Evolutionary conservation across 208 protist genomes (phyloP).

Genomic region (Borovskyia barvae): DNA sequence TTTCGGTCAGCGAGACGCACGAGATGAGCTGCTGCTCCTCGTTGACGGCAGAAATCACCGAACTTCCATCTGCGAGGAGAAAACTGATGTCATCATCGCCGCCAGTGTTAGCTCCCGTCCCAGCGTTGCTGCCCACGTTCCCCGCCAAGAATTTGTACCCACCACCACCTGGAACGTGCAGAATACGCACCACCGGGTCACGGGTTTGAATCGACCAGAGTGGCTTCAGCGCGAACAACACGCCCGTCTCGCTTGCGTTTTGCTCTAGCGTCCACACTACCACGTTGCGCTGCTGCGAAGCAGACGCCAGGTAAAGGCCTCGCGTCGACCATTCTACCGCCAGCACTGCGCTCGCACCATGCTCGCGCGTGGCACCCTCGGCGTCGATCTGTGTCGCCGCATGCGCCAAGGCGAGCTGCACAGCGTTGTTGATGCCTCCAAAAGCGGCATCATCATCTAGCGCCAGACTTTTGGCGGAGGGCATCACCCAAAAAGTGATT

Average conservation of each 20-base stretch:
- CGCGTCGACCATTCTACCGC: slow-evolving; percentile 49
- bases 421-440: slow-evolving; percentile 13
- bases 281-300: slow-evolving; percentile 49
- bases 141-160: neutral
- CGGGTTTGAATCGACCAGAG: slow-evolving; percentile 70
- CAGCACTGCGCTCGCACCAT: slow-evolving; percentile 52
- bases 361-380: slow-evolving; percentile 59
- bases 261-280: slow-evolving; percentile 73
- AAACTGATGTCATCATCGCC: slow-evolving; percentile 73
- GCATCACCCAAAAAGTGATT: slow-evolving; percentile 67
- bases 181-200: slow-evolving; percentile 33
- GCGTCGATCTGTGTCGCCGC: slow-evolving; percentile 40
- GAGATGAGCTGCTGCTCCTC: slow-evolving; percentile 70
- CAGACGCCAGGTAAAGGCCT: slow-evolving; percentile 60
- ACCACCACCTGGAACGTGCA: slow-evolving; percentile 32
- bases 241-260: slow-evolving; percentile 27
- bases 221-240: slow-evolving; percentile 39
- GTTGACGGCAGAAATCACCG: slow-evolving; percentile 39
- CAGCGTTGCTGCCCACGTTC: neutral
- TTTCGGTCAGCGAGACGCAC: slow-evolving; percentile 50
- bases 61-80: slow-evolving; percentile 49
- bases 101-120: neutral
- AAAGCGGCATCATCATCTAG: slow-evolving; percentile 24
- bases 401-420: slow-evolving; percentile 36
- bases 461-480: slow-evolving; percentile 23